Evolutionary conservation across 352 stramenopile species (phyloP).

Genomic region (Globisporangium carolinianum): DNA sequence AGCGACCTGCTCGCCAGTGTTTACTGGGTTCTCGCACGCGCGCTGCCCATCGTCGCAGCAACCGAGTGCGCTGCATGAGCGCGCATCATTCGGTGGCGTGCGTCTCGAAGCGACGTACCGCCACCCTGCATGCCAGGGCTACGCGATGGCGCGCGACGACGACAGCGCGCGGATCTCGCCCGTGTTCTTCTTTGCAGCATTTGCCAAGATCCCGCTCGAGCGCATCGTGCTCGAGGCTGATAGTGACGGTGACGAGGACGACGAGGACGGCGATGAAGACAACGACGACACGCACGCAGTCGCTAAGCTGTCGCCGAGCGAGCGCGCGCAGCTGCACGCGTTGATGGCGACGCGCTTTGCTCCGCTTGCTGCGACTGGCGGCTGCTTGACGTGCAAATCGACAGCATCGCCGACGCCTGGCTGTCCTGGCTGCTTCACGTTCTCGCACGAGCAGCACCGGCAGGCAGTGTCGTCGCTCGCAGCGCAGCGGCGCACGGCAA

Average conservation of each 20-base stretch:
- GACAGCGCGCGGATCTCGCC: conserved; percentile 44
- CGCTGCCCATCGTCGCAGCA: conserved; percentile 30
- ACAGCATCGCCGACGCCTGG: conserved; percentile 18
- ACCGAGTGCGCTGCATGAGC: conserved; percentile 9
- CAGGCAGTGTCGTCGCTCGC: conserved; percentile 24
- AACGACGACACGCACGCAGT: neutral
- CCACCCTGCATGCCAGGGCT: conserved; percentile 57
- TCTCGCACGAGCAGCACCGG: conserved; percentile 31
- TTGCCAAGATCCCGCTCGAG: conserved; percentile 54
- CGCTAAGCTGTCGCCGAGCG: conserved; percentile 9
- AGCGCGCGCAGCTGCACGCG: conserved; percentile 28
- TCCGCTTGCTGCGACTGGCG: neutral
- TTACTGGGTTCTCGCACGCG: conserved; percentile 44
- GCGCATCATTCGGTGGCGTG: neutral
- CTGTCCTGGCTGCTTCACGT: conserved; percentile 65
- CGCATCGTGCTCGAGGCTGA: conserved; percentile 34
- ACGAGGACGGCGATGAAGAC: conserved; percentile 17
- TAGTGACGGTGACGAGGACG: conserved; percentile 16
- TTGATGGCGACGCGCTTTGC: conserved; percentile 23
- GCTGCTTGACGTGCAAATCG: conserved; percentile 33
- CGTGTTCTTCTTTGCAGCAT: conserved; percentile 55
- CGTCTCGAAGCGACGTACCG: conserved; percentile 20
- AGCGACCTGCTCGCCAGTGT: conserved; percentile 34
- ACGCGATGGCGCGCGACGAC: conserved; percentile 34
- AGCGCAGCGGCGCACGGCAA: conserved; percentile 40